Conservation (phyloP, 2,329 filamentous ascomycete species). For the Pseudogymnoascus sp. region DNA sequence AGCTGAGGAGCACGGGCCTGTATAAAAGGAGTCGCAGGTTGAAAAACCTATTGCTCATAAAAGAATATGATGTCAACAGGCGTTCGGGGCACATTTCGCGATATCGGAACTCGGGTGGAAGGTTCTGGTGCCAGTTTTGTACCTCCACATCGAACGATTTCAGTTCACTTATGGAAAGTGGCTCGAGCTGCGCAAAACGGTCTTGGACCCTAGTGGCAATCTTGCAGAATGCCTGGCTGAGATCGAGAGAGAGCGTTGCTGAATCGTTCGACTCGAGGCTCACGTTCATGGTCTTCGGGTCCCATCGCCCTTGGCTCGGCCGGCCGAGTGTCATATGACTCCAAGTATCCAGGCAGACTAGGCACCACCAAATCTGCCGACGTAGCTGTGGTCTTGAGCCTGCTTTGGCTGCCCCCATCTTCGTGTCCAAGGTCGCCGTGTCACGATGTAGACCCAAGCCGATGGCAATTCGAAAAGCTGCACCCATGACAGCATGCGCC, state of each 20-base stretch:
- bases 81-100: background rate
- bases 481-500: constrained; percentile 18
- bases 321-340: constrained; percentile 1
- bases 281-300: constrained; percentile 1
- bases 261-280: background rate
- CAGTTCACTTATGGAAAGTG: background rate
- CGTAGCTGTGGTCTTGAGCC: constrained; percentile 19
- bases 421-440: background rate
- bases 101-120: background rate
- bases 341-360: constrained; percentile 36
- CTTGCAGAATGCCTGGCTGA: background rate
- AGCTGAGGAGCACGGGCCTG: background rate
- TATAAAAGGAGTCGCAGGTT: background rate
- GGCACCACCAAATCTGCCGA: constrained; percentile 34
- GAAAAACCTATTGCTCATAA: constrained; percentile 3
- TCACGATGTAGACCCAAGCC: constrained; percentile 17
- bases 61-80: background rate
- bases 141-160: background rate
- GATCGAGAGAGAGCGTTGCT: background rate
- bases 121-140: background rate
- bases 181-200: background rate
- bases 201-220: background rate
- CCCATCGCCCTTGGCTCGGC: background rate
- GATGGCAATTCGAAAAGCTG: constrained; percentile 17
- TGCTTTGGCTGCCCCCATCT: background rate